Evolutionary conservation across 139 green algal species (phyloP).

Genomic region (Picochlorum sp.): DNA sequence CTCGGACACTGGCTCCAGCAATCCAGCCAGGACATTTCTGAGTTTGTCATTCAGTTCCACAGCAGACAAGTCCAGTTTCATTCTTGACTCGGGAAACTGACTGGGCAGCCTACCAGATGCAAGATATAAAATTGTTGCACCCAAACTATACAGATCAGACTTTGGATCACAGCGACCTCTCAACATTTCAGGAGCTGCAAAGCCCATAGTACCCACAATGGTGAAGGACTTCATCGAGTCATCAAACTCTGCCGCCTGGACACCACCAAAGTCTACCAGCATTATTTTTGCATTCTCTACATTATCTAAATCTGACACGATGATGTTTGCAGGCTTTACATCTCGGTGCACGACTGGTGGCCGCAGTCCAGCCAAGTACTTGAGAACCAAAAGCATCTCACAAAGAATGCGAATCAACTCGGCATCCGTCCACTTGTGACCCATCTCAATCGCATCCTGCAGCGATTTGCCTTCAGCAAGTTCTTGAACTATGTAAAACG

Average conservation of each 20-base stretch:
- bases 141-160: conserved; percentile 83
- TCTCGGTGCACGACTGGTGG: conserved; percentile 53
- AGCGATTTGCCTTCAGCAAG: conserved; percentile 63
- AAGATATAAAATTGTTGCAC: conserved; percentile 82
- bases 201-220: conserved; percentile 86
- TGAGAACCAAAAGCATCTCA: conserved; percentile 66
- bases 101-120: conserved; percentile 62
- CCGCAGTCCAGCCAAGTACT: conserved; percentile 60
- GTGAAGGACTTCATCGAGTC: conserved; percentile 39
- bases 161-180: conserved; percentile 50
- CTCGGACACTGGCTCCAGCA: conserved; percentile 66
- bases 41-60: conserved; percentile 30
- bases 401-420: conserved; percentile 39
- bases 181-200: conserved; percentile 91
- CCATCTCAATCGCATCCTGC: conserved; percentile 46
- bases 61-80: conserved; percentile 54
- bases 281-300: conserved; percentile 50
- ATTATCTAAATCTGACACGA: conserved; percentile 57
- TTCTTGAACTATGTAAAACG: conserved; percentile 87
- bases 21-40: conserved; percentile 49
- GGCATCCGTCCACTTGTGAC: conserved; percentile 45
- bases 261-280: conserved; percentile 91
- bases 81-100: conserved; percentile 64
- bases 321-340: conserved; percentile 85
- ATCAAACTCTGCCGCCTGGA: conserved; percentile 49